These are phyloP conservation scores for Rhizophagus sp. DNA, from an alignment of 192 early-diverging fungal genomes.

Conservation along the genomic window DNA sequence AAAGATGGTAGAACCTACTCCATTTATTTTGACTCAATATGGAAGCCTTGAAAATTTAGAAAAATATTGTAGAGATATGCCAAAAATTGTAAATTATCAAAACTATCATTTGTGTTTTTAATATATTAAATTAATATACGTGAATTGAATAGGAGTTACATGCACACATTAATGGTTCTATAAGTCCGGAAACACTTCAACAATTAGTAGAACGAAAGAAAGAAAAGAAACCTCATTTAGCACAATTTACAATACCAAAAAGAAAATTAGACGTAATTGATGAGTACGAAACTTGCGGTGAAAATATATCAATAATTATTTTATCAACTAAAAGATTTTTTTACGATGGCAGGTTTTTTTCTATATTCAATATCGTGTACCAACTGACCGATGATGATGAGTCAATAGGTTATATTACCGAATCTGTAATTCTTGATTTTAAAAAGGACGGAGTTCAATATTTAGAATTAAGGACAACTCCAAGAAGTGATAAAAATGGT, in stretches of 20 bases:
- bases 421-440: slow-evolving; percentile 52
- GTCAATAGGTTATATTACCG: slow-evolving; percentile 40
- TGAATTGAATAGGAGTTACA: slow-evolving; percentile 49
- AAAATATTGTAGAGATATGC: not conserved
- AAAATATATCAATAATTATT: not conserved
- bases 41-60: not conserved
- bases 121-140: no score
- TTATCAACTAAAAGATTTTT: slow-evolving; percentile 16
- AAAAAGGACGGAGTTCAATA: slow-evolving; percentile 54
- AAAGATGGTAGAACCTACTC: not conserved
- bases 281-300: slow-evolving; percentile 32
- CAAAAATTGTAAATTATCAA: slow-evolving; percentile 5
- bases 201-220: slow-evolving; percentile 42
- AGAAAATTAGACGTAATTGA: slow-evolving; percentile 35
- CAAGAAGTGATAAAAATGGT: slow-evolving; percentile 46
- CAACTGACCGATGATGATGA: slow-evolving; percentile 52
- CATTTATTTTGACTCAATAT: not conserved
- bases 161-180: slow-evolving; percentile 62
- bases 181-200: slow-evolving; percentile 43
- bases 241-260: slow-evolving; percentile 43
- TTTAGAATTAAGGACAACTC: slow-evolving; percentile 61
- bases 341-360: slow-evolving; percentile 48
- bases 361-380: slow-evolving; percentile 58
- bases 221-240: slow-evolving; percentile 42
- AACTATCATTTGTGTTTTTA: no score